Base-by-base conservation (phyloP, 768 basidiomycete species). In the Tylopilus plumbeoviolaceoides region DNA sequence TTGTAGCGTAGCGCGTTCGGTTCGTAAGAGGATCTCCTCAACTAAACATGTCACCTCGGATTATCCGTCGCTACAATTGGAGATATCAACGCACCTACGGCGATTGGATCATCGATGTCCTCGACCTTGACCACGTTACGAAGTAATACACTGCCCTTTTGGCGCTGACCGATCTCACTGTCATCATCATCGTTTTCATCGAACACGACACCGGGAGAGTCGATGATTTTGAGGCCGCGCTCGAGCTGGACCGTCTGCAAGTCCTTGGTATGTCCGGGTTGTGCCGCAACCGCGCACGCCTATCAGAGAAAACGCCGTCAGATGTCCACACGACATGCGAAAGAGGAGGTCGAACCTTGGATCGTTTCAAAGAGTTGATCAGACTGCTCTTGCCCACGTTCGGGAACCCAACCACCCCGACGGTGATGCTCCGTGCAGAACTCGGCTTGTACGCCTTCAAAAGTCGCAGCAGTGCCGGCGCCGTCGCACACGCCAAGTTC, bases 191-290 rank as follows among this genome's bases (percentile, higher is more conserved):
- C 78, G 51, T 89, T 84, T 51, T 92, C 90, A 55, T 94, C 91
- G 59, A 97, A 91, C 2, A 99, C 89, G n/a, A 98, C 93, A 55
- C 95, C 97, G 1, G 97, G 95, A 35, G 94, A 98, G 70, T 98
- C 97, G 7, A 98, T 79, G 33, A 98, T 86, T 51, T 87, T 84
- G 63, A 99, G 79, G 1, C 94, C 93, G 41, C 93, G 89, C 68
- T 98, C 95, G 4, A 99, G 77, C 56, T 91, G 91, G 6, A 98
- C 73, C 7, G 89, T 90, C 70, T 99, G 95, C 17, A 97, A 74
- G 27, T 91, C 89, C 54, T 90, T 89, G 7, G 95, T 98, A 63
- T 94, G 92, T 3, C 95, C 95, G 0, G 97, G 87, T 61, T 93
- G 92, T 10, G 95, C 90, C 14, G 95, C 95, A 6, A 98, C 93